Evolutionary conservation across 352 stramenopile species (phyloP), one percentile per base, ranked within the genome.

Genomic region (Phytophthora macrochlamydospora): DNA sequence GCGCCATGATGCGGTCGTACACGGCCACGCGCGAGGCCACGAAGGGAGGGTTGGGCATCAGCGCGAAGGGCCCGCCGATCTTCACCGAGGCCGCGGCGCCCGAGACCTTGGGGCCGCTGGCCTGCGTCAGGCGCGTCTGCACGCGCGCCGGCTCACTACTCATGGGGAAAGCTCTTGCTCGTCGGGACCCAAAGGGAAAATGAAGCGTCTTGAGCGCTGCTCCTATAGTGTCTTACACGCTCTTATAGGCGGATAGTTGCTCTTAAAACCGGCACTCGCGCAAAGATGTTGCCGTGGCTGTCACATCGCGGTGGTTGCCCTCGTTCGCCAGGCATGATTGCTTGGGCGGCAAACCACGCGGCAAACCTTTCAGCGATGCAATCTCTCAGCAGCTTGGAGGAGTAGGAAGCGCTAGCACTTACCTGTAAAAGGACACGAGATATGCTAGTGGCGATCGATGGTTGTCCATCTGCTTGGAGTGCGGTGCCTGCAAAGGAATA

Each of bases 1-100:
- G 59, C 14, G 73, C 79, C 75, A 94, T 94, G 31, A 96, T 70
- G 62, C 85, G 78, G 63, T 98, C 92, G 75, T 95, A 98, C 28
- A 98, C 83, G 32, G 72, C 85, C 42, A 87, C 63, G 59, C 94
- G 90, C 32, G 85, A 56, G 38, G 83, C 69, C 29, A 98, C 44
- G 65, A 97, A 98, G 30, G 85, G 73, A 48, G 93, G 89, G 63
- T 97, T 94, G 30, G 82, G 81, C 55, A 80, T 88, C 31, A 92
- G 65, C 59, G 76, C 83, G 75, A 97, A 96, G 0, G 76, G 59
- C 28, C 88, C 87, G 60, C 90, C 91, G 64, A 97, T 97, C 70
- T 95, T 93, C 60, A 77, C 65, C 58, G 76, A 65, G 33, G 63
- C 73, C 40, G 71, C 56, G 12, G 75, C 67, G 3, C 68, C 71